Evolutionary conservation across 495 filamentous ascomycete genomes (phyloP).

Genomic region (Penicillium parvum): DNA sequence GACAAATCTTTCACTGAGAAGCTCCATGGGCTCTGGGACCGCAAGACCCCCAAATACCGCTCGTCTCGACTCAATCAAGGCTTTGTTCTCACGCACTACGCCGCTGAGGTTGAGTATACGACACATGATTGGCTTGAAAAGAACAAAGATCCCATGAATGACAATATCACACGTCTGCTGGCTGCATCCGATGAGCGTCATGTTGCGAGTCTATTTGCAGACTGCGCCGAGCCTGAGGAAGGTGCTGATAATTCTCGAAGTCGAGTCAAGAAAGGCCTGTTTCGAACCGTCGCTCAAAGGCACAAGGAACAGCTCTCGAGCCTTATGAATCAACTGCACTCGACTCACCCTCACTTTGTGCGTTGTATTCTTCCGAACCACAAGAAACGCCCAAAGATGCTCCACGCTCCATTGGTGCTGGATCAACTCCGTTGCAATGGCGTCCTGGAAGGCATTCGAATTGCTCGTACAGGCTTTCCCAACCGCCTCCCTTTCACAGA

Average conservation of each 20-base stretch:
- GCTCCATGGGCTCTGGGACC: slow-evolving; percentile 92
- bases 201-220: slow-evolving; percentile 77
- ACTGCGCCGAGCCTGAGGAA: slow-evolving; percentile 76
- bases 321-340: slow-evolving; percentile 92
- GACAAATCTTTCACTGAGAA: slow-evolving; percentile 98
- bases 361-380: slow-evolving; percentile 98
- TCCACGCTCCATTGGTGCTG: slow-evolving; percentile 81
- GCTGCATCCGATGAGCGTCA: slow-evolving; percentile 78
- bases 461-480: slow-evolving; percentile 96
- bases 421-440: slow-evolving; percentile 98
- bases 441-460: slow-evolving; percentile 96
- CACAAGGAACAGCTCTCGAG: slow-evolving; percentile 96
- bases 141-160: slow-evolving; percentile 98
- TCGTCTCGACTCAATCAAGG: slow-evolving; percentile 83
- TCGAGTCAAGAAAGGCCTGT: slow-evolving; percentile 94
- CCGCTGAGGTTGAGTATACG: slow-evolving; percentile 94
- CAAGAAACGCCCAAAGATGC: slow-evolving; percentile 93
- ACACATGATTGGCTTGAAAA: slow-evolving; percentile 97
- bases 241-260: slow-evolving; percentile 61
- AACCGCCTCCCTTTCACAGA: slow-evolving; percentile 90
- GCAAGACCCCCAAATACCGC: slow-evolving; percentile 90
- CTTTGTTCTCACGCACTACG: slow-evolving; percentile 98
- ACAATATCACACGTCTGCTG: slow-evolving; percentile 88
- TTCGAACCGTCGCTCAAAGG: slow-evolving; percentile 92
- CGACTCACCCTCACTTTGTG: slow-evolving; percentile 97